Evolutionary conservation across 208 protist genomes (phyloP).

Genomic region (Herpetomonas tarakana): DNA sequence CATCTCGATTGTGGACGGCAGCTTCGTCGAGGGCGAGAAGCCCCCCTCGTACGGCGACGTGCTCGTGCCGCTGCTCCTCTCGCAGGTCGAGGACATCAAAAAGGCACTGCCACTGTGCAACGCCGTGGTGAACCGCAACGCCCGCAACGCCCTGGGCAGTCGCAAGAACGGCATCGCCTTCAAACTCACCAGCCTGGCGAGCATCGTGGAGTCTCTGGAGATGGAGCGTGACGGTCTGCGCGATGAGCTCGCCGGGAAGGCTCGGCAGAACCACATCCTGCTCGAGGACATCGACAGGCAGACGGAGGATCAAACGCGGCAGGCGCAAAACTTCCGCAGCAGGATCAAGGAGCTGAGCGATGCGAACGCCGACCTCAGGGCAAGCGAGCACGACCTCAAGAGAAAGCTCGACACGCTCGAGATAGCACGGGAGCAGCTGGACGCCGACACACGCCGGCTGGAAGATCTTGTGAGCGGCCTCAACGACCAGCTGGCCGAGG

Average conservation of each 20-base stretch:
- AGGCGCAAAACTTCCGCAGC: constrained; percentile 9
- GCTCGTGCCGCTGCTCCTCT: constrained; percentile 38
- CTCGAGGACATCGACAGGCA: constrained; percentile 16
- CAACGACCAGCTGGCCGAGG: constrained; percentile 4
- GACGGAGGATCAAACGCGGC: neutral
- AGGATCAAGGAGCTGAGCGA: constrained; percentile 17
- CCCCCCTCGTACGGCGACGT: constrained; percentile 30
- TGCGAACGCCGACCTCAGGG: constrained; percentile 5
- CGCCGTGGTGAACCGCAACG: constrained; percentile 6
- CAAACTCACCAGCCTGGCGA: constrained; percentile 30
- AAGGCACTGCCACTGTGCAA: constrained; percentile 18
- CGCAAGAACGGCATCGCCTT: constrained; percentile 19
- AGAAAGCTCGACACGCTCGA: constrained; percentile 9
- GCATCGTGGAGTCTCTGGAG: constrained; percentile 29
- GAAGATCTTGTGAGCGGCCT: constrained; percentile 1
- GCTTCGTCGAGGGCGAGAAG: constrained; percentile 12
- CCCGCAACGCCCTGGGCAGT: neutral
- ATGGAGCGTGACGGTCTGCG: constrained; percentile 37
- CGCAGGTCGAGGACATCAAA: constrained; percentile 49
- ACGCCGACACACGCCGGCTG: neutral
- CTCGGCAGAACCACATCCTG: constrained; percentile 27
- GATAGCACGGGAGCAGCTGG: neutral
- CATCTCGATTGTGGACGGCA: constrained; percentile 46
- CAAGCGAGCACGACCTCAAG: constrained; percentile 3
- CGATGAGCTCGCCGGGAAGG: constrained; percentile 36